Evolutionary conservation across 176 grass and related monocot species (phyloP).

Genomic region (Paspalum vaginatum): DNA sequence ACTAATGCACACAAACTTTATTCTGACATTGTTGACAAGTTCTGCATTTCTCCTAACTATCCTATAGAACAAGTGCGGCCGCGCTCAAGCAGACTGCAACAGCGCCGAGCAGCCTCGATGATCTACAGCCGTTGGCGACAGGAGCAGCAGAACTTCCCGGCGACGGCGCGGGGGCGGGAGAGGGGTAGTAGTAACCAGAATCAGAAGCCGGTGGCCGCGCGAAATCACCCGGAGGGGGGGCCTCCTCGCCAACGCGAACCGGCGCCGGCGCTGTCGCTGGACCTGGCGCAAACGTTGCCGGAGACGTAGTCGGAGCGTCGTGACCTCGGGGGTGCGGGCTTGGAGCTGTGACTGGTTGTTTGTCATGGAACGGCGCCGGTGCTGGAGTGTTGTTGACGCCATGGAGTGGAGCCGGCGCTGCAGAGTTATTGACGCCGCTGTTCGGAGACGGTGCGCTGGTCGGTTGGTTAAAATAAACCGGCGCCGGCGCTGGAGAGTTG

Average conservation of each 20-base stretch:
- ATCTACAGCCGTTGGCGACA: neutral
- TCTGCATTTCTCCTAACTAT: neutral
- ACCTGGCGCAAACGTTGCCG: neutral
- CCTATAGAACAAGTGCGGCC: constrained; percentile 37
- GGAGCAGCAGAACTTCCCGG: constrained; percentile 30
- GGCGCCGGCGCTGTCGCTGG: neutral
- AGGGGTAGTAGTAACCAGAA: neutral
- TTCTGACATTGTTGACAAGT: neutral
- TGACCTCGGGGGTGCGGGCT: neutral
- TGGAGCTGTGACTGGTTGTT: neutral
- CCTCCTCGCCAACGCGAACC: neutral
- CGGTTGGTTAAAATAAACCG: neutral
- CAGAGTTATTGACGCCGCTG: neutral
- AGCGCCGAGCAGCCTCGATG: constrained; percentile 10
- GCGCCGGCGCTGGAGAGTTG: neutral
- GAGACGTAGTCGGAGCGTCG: neutral
- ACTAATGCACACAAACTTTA: constrained; percentile 10
- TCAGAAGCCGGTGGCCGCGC: neutral
- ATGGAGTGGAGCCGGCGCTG: neutral
- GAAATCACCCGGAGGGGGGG: neutral
- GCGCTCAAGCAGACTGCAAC: constrained; percentile 5
- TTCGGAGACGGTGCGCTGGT: neutral
- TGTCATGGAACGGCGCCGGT: neutral
- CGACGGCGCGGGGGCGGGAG: constrained; percentile 24
- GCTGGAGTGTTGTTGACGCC: neutral